Base-by-base conservation (phyloP, 805 yeast genomes). In the Komagataella pastoris region DNA sequence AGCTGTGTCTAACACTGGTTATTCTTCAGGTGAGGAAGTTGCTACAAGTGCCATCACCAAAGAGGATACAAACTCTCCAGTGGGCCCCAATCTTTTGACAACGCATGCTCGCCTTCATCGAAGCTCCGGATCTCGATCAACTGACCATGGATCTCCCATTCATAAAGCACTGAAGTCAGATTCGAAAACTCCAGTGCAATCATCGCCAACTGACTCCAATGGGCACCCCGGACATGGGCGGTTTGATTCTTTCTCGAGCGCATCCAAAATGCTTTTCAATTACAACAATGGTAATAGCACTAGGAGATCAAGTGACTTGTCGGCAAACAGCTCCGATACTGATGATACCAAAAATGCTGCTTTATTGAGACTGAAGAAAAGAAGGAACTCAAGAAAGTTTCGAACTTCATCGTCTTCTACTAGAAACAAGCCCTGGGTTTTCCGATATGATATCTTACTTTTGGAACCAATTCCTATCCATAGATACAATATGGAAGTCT, bases 391-490 rank as follows among this genome's bases (percentile, higher is more conserved):
- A 7, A 66, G 76, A 50, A 62, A 70, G 23, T 51, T 67, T 43
- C 56, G 59, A 8, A 56, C 63, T 10, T 62, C 64, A 6, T 60
- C 64, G 2, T 56, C 62, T 2, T 53, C 58, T 3, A 56, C 56
- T n/a, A 55, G 55, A 19, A 50, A 58, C 21, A 52, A 57, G 45
- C 51, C 56, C 36, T 50, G 56, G 56, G 56, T 56, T 30, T 55
- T 61, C 44, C 54, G 55, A 21, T 56, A 57, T 40, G 90, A 87
- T 62, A 81, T 89, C 3, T 69, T 91, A 48, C 70, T 88, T 12
- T 89, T 97, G 65, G 96, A 88, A 59, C 88, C 93, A 2, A 86
- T 87, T 54, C 93, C 96, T 0, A 84, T 84, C 52, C 82, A 87
- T 57, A 68, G 95, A 49, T 86, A 78, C 59, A 73, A 87, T 12